phyloP scores from a whole-genome alignment of 176 grass and related monocot species.

The Dactylis glomerata region DNA sequence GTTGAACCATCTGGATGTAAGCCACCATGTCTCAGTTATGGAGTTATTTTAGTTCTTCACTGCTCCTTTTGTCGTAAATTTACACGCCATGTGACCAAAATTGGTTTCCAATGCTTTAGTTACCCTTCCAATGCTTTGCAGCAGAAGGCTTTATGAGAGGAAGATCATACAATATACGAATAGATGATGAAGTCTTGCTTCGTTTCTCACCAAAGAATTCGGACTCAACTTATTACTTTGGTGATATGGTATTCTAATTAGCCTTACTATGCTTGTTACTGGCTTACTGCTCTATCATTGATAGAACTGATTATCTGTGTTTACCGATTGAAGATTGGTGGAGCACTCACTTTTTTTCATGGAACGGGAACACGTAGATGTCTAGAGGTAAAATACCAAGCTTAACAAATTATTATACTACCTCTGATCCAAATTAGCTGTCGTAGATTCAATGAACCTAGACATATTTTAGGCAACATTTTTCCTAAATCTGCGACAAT shows the following conservation, averaged over 20 bases:
- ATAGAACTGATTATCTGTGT: conserved; percentile 23
- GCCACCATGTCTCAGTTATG: conserved; percentile 25
- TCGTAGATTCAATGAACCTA: too few species aligned
- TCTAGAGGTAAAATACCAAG: conserved; percentile 65
- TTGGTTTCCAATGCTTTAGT: conserved; percentile 37
- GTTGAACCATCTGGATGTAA: conserved; percentile 84
- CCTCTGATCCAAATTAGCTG: too few species aligned
- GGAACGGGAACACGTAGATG: conserved; percentile 63
- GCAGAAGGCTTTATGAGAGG: conserved; percentile 87
- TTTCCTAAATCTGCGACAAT: too few species aligned
- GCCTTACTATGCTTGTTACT: not conserved
- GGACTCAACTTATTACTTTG: conserved; percentile 95
- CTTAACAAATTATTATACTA: not conserved
- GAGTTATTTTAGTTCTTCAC: conserved; percentile 5
- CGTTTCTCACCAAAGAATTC: conserved; percentile 94
- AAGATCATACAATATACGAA: conserved; percentile 97
- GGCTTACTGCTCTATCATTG: not conserved
- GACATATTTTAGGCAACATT: too few species aligned
- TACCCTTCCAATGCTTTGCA: conserved; percentile 39
- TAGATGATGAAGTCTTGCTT: conserved; percentile 85
- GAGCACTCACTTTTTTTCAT: conserved; percentile 87
- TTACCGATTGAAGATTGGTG: conserved; percentile 70
- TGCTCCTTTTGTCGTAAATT: not conserved
- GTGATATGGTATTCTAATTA: conserved; percentile 78
- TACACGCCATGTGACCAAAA: not conserved